Base-by-base conservation (phyloP, 1,284 basidiomycete species). In the Cutaneotrichosporon sp. region DNA sequence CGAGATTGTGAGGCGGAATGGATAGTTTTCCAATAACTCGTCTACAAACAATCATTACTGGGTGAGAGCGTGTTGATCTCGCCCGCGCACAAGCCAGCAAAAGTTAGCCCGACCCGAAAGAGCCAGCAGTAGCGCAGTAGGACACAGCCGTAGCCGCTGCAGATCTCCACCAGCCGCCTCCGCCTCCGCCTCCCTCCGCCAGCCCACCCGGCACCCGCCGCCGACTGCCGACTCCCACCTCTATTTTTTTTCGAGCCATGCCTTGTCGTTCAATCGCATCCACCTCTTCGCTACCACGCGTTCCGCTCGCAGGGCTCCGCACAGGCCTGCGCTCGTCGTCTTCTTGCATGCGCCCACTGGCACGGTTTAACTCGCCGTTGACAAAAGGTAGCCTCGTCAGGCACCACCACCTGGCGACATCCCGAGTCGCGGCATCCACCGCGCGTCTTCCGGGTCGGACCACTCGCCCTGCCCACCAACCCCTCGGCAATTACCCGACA, bases 381-480 rank as follows among this genome's bases (percentile, higher is more conserved):
- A 42, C 38, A 42, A 42, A 42, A 42, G 18, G 18, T 18, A 18
- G 16, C 38, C 38, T 42, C 18, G 38, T 42, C 38, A 42, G 38
- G 38, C 38, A 42, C 38, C 38, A 42, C 38, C 38, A 42, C 38
- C 18, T n/a, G 18, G 38, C 38, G 16, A 18, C 18, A 18, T 42
- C 38, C 38, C 38, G 38, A 42, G 38, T 36, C 34, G 10, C 38
- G 9, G 38, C 38, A n/a, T n/a, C n/a, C 16, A 42, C 38, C 38
- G 38, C 38, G 38, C 38, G 38, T n/a, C 38, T 42, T 42, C 38
- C 38, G 38, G 18, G 16, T 42, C 38, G 38, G 38, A 42, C 20
- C 4, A 16, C 43, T 34, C 7, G 33, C 29, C n/a, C 56, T 49
- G 29, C 57, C 49, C 47, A 51, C 56, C 51, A 29, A n/a, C 8